A percentile compares a stretch with the other conserved stretches of the same genome.
phyloP scores from a whole-genome alignment of 768 basidiomycete species.

The Collybiopsis confluens region DNA sequence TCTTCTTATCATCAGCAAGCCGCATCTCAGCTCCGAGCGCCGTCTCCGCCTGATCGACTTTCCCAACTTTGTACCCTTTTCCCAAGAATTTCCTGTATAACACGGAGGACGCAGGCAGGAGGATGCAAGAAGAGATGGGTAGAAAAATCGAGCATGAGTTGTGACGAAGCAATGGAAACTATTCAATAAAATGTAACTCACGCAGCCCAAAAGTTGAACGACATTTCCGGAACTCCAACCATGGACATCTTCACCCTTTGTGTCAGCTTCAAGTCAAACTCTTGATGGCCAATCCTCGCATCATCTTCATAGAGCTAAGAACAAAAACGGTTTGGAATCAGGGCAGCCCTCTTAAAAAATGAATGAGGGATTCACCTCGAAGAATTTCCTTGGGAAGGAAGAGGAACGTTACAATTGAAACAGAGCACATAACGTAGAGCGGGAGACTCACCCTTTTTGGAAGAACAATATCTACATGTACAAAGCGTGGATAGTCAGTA shows the following conservation, averaged over 20 bases:
- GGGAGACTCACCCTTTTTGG: conserved; percentile 78
- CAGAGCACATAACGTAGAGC: background rate
- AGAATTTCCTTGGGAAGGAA: conserved; percentile 78
- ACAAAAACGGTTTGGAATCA: conserved; percentile 9
- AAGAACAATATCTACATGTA: conserved; percentile 78
- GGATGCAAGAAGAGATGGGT: too few species aligned
- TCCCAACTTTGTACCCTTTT: conserved; percentile 91
- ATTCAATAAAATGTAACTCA: conserved; percentile 31
- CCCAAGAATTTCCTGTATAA: conserved; percentile 70
- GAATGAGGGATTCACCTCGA: conserved; percentile 47
- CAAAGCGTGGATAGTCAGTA: conserved; percentile 16
- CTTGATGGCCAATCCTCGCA: conserved; percentile 86
- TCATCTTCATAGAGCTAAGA: conserved; percentile 89
- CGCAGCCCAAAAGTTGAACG: conserved; percentile 92
- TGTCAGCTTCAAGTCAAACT: conserved; percentile 92
- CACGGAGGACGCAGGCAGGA: conserved; percentile 3
- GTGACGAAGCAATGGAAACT: too few species aligned
- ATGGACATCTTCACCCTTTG: conserved; percentile 98
- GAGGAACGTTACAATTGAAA: background rate
- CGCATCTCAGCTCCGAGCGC: conserved; percentile 98
- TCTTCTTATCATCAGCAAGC: conserved; percentile 64
- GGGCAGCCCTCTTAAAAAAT: too few species aligned
- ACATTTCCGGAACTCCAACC: conserved; percentile 95
- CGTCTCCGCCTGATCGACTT: conserved; percentile 96
- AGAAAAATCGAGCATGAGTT: too few species aligned